phyloP scores from a whole-genome alignment of 2,329 filamentous ascomycete species.

The Gliomastix tumulicola region DNA sequence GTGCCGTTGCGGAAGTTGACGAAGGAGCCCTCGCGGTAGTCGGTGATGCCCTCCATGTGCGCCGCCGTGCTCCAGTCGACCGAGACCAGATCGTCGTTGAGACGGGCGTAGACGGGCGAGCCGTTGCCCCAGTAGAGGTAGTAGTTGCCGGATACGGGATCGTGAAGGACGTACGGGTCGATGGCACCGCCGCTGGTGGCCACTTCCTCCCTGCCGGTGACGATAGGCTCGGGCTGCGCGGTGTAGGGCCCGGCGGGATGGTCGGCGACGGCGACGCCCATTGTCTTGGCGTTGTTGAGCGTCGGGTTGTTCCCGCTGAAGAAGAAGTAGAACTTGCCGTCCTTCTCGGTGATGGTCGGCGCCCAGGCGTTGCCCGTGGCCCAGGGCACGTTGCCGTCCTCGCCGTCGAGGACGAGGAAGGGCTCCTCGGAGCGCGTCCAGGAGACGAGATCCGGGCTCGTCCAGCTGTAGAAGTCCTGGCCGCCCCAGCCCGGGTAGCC shows the following conservation, averaged over 20 bases:
- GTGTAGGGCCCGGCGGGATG: conserved; percentile 53
- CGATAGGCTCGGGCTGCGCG: conserved; percentile 45
- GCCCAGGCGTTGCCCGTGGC: conserved; percentile 61
- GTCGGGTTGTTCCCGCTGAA: conserved; percentile 48
- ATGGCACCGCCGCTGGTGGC: conserved; percentile 36
- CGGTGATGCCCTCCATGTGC: conserved; percentile 24
- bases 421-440: conserved; percentile 33
- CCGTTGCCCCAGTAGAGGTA: conserved; percentile 58
- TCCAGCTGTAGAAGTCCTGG: conserved; percentile 40
- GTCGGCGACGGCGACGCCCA: conserved; percentile 52
- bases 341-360: conserved; percentile 51
- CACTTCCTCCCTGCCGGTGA: conserved; percentile 44
- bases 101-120: conserved; percentile 28
- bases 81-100: conserved; percentile 36
- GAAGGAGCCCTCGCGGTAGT: conserved; percentile 33
- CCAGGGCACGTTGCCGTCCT: conserved; percentile 51
- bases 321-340: conserved; percentile 59
- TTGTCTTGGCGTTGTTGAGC: conserved; percentile 47
- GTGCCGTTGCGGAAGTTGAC: conserved; percentile 33
- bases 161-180: conserved; percentile 54
- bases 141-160: conserved; percentile 47
- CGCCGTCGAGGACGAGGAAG: conserved; percentile 36
- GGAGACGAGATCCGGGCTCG: conserved; percentile 30
- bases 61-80: conserved; percentile 26
- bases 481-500: conserved; percentile 35